These are phyloP conservation scores for Euphorbia schlechtendalii DNA, from an alignment of 441 rosid genomes.

Conservation along the genomic window DNA sequence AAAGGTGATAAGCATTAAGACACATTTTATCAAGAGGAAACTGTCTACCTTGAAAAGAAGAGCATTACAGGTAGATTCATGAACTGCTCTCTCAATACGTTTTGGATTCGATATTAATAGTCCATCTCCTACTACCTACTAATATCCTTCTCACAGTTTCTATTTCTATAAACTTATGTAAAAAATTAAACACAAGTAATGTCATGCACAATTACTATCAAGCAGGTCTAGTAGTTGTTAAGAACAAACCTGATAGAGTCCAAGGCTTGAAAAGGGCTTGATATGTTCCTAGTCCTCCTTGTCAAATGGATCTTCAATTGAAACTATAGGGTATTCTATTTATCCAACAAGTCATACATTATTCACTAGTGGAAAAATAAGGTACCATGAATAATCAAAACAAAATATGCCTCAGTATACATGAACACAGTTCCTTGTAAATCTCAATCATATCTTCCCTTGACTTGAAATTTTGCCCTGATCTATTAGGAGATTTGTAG, in stretches of 20 bases:
- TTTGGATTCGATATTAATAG: conserved; percentile 82
- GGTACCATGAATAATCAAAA: conserved; percentile 14
- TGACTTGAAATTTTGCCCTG: conserved; percentile 89
- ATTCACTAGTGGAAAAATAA: conserved; percentile 7
- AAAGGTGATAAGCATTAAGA: background rate
- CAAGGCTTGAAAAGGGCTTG: conserved; percentile 63
- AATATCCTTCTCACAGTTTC: conserved; percentile 11
- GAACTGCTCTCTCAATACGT: conserved; percentile 73
- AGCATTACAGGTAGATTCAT: conserved; percentile 76
- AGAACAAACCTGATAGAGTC: conserved; percentile 77
- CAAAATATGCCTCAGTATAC: conserved; percentile 33
- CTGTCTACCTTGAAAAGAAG: conserved; percentile 83
- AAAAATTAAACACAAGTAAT: conserved; percentile 4
- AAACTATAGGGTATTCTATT: conserved; percentile 74
- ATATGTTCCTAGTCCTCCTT: conserved; percentile 97
- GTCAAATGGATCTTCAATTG: too few relatives aligned
- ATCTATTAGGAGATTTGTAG: conserved; percentile 42
- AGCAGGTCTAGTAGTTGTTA: conserved; percentile 3
- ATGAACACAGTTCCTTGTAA: too few relatives aligned
- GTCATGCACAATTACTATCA: background rate
- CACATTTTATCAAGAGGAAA: conserved; percentile 4
- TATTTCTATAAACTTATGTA: conserved; percentile 1
- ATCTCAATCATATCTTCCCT: too few relatives aligned
- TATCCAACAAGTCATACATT: conserved; percentile 7
- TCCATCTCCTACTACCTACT: conserved; percentile 90